These are phyloP conservation scores for Scleroderma bovista DNA, from an alignment of 768 basidiomycete genomes.

Conservation along the genomic window DNA sequence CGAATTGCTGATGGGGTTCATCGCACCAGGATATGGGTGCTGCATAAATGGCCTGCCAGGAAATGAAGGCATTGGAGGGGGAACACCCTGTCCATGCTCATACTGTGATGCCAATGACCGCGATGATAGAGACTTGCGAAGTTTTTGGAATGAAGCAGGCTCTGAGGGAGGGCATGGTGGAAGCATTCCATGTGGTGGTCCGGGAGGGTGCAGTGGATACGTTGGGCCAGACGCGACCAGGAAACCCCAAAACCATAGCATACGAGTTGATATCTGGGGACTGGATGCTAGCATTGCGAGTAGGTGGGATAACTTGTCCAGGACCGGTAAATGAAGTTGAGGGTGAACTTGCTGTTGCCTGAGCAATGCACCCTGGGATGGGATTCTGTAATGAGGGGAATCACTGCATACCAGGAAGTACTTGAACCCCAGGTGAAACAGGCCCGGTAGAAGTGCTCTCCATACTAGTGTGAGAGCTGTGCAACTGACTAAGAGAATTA, in stretches of 20 bases:
- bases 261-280: conserved; percentile 21
- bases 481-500: conserved; percentile 2
- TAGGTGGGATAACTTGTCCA: conserved; percentile 33
- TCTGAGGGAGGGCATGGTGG: conserved; percentile 44
- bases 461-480: conserved; percentile 2
- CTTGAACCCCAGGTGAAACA: conserved; percentile 2
- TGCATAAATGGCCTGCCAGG: conserved; percentile 31
- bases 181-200: conserved; percentile 17
- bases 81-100: conserved; percentile 33
- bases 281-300: conserved; percentile 33
- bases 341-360: conserved; percentile 6
- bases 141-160: conserved; percentile 24
- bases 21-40: conserved; percentile 16
- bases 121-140: conserved; percentile 52
- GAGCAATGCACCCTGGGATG: conserved; percentile 12
- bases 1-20: conserved; percentile 16
- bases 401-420: conserved; percentile 8
- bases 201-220: conserved; percentile 8
- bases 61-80: conserved; percentile 35
- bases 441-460: conserved; percentile 3
- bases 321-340: conserved; percentile 33
- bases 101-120: conserved; percentile 53
- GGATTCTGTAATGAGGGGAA: conserved; percentile 16
- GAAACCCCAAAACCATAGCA: conserved; percentile 13
- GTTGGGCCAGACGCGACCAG: conserved; percentile 9